Conservation (phyloP, 2,329 filamentous ascomycete genomes). For the Hypomyces rosellus region DNA sequence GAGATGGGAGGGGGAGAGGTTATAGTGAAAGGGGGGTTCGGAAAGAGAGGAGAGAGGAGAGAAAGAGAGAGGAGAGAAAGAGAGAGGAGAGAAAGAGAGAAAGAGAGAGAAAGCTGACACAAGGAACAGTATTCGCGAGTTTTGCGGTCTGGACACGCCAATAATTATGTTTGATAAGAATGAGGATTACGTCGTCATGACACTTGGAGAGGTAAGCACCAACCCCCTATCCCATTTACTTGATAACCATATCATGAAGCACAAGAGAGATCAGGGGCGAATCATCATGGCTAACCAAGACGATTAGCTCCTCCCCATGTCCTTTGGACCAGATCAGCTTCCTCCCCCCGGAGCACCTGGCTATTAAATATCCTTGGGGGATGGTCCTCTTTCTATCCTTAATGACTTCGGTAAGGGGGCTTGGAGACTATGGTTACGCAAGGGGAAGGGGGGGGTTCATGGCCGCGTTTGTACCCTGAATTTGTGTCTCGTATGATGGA, state of each 20-base stretch:
- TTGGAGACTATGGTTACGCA: not conserved
- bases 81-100: not conserved
- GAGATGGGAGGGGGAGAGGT: not conserved
- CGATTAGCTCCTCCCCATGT: slow-evolving; percentile 56
- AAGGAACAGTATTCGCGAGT: slow-evolving; percentile 62
- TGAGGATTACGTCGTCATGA: slow-evolving; percentile 63
- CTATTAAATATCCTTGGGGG: not conserved
- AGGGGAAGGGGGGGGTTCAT: too few species aligned
- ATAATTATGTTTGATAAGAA: slow-evolving; percentile 91
- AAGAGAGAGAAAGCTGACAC: slow-evolving; percentile 8
- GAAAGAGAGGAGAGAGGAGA: not conserved
- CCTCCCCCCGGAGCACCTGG: slow-evolving; percentile 26
- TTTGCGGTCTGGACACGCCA: slow-evolving; percentile 61
- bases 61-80: slow-evolving; percentile 2
- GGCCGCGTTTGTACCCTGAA: too few species aligned
- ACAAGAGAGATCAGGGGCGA: not conserved
- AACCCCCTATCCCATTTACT: not conserved
- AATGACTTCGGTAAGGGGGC: too few species aligned
- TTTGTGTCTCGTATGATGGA: too few species aligned
- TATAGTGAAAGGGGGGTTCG: too few species aligned
- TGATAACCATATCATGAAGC: not conserved
- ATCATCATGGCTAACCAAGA: slow-evolving; percentile 7
- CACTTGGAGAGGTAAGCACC: slow-evolving; percentile 59
- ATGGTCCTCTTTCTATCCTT: too few species aligned
- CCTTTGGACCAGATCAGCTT: slow-evolving; percentile 59